phyloP scores from a whole-genome alignment of 768 basidiomycete genomes.

The Panaeolus papilionaceus region DNA sequence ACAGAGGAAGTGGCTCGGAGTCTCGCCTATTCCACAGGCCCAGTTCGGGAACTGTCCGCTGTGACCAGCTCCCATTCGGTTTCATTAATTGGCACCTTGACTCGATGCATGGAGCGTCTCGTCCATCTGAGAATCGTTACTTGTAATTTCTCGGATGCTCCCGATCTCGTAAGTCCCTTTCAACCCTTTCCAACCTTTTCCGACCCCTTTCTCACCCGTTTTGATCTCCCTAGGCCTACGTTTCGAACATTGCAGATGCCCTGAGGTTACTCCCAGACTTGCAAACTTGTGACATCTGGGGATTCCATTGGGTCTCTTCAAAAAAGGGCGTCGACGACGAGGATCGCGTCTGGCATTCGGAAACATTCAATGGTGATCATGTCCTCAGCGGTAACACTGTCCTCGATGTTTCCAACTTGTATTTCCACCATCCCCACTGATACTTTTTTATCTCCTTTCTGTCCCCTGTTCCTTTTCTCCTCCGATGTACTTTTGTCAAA shows the following conservation, averaged over 20 bases:
- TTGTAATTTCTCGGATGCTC: conserved; percentile 54
- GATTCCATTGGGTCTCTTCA: conserved; percentile 77
- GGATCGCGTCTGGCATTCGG: conserved; percentile 60
- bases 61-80: conserved; percentile 64
- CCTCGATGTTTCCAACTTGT: conserved; percentile 39
- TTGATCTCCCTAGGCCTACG: conserved; percentile 56
- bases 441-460: conserved; percentile 5
- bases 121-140: conserved; percentile 73
- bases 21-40: conserved; percentile 56
- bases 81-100: conserved; percentile 61
- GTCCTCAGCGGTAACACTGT: conserved; percentile 36
- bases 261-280: conserved; percentile 68
- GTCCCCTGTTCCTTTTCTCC: conserved; percentile 15
- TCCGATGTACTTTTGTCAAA: conserved; percentile 10
- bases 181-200: conserved; percentile 20
- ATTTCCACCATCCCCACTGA: conserved; percentile 37
- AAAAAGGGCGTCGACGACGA: conserved; percentile 47
- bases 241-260: conserved; percentile 61
- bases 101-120: conserved; percentile 62
- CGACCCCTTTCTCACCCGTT: conserved; percentile 29
- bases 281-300: conserved; percentile 73
- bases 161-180: conserved; percentile 52
- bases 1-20: conserved; percentile 59
- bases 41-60: conserved; percentile 62
- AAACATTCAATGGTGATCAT: conserved; percentile 43